Evolutionary conservation across 2,329 filamentous ascomycete species (phyloP).

Genomic region (Anthostomella pinea): DNA sequence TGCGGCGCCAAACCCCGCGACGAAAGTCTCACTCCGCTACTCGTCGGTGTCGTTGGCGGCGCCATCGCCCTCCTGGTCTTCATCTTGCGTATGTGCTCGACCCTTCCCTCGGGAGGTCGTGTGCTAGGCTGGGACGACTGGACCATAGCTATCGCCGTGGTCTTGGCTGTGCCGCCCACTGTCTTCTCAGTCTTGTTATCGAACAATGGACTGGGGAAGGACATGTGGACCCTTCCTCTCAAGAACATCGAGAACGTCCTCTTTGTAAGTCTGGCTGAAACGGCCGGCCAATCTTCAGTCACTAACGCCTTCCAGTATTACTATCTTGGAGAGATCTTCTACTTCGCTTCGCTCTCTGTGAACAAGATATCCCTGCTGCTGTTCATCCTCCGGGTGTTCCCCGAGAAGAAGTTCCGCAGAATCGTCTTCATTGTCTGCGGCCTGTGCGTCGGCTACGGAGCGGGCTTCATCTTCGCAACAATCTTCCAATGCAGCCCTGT

Average conservation of each 20-base stretch:
- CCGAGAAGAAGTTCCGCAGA: conserved; percentile 25
- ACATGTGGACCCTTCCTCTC: conserved; percentile 17
- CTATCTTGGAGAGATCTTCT: conserved; percentile 34
- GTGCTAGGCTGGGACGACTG: conserved; percentile 15
- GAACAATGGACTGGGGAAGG: conserved; percentile 16
- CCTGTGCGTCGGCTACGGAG: conserved; percentile 24
- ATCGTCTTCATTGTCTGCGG: conserved; percentile 26
- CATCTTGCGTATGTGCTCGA: conserved; percentile 9
- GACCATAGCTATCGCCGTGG: conserved; percentile 9
- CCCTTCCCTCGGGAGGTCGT: conserved; percentile 7
- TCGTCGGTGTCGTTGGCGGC: conserved; percentile 15
- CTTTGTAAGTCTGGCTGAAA: conserved; percentile 8
- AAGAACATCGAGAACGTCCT: conserved; percentile 16
- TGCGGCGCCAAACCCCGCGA: conserved; percentile 11
- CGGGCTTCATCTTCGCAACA: conserved; percentile 20
- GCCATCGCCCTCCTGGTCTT: conserved; percentile 11
- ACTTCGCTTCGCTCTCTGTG: conserved; percentile 32
- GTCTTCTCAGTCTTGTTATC: conserved; percentile 12
- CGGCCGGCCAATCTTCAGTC: no score
- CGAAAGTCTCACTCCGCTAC: conserved; percentile 7
- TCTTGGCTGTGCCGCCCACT: conserved; percentile 12
- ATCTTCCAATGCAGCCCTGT: conserved; percentile 34
- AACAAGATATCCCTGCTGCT: conserved; percentile 34
- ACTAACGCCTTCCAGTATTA: conserved; percentile 18
- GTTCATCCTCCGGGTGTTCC: conserved; percentile 34